Conservation (phyloP, 176 grass and related monocot genomes). For the Oryza meridionalis region DNA sequence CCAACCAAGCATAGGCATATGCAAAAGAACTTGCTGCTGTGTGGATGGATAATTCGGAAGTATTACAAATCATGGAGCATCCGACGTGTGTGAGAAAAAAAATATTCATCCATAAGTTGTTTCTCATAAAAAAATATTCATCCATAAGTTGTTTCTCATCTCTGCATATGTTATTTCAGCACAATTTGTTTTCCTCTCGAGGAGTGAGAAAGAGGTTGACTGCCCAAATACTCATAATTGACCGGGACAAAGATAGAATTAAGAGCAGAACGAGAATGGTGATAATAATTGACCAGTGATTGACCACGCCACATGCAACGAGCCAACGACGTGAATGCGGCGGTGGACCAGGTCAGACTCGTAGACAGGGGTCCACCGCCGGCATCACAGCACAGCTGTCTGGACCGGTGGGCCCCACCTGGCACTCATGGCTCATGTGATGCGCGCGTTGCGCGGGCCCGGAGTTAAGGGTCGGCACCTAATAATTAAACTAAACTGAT, state of each 20-base stretch:
- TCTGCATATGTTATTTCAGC: too few relatives aligned
- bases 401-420: neutral
- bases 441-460: neutral
- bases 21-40: neutral
- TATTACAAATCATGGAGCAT: neutral
- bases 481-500: neutral
- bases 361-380: neutral
- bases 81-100: too few relatives aligned
- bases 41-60: neutral
- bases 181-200: too few relatives aligned
- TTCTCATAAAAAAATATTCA: too few relatives aligned
- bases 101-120: too few relatives aligned
- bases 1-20: neutral
- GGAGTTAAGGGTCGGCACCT: neutral
- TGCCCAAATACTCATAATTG: too few relatives aligned
- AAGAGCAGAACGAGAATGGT: neutral
- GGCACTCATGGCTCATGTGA: constrained; percentile 17
- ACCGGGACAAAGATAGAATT: too few relatives aligned
- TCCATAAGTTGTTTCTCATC: too few relatives aligned
- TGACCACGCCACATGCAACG: neutral
- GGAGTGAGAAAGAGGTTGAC: too few relatives aligned
- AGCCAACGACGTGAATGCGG: constrained; percentile 30
- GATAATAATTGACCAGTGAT: neutral
- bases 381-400: neutral
- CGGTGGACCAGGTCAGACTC: constrained; percentile 20